phyloP scores from a whole-genome alignment of 1,284 basidiomycete genomes.

The Coriolopsis trogii region DNA sequence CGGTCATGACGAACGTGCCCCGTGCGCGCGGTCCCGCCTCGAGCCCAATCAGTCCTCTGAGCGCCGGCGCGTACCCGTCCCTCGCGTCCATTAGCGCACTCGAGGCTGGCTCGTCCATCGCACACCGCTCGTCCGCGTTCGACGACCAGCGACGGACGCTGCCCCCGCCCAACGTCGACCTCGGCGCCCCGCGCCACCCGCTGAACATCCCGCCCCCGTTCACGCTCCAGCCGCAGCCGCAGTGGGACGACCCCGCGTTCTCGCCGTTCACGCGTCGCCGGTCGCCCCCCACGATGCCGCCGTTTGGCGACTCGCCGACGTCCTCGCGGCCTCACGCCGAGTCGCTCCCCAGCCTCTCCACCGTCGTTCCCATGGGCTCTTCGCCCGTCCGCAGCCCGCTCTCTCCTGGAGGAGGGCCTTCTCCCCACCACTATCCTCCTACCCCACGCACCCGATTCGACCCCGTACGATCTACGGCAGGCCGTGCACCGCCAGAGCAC shows the following conservation, averaged over 20 bases:
- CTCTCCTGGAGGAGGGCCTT: too few relatives aligned
- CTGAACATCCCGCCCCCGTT: slow-evolving; percentile 60
- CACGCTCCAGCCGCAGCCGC: slow-evolving; percentile 64
- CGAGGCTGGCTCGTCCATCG: slow-evolving; percentile 9
- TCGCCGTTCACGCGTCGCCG: slow-evolving; percentile 33
- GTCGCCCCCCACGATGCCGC: slow-evolving; percentile 18
- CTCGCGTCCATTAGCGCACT: slow-evolving; percentile 24
- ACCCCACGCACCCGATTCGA: slow-evolving; percentile 18
- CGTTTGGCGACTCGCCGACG: slow-evolving; percentile 11
- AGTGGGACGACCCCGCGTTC: slow-evolving; percentile 52
- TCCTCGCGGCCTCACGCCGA: slow-evolving; percentile 9
- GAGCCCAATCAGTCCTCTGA: slow-evolving; percentile 10
- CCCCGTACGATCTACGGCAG: slow-evolving; percentile 25
- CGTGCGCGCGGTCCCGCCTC: slow-evolving; percentile 9
- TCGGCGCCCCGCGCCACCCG: slow-evolving; percentile 49
- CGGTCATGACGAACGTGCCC: slow-evolving; percentile 17
- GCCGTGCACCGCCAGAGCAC: slow-evolving; percentile 17
- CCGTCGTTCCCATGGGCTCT: slow-evolving; percentile 16
- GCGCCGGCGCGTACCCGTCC: slow-evolving; percentile 17
- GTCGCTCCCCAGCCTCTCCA: slow-evolving; percentile 20
- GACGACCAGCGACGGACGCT: slow-evolving; percentile 17
- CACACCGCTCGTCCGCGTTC: slow-evolving; percentile 8
- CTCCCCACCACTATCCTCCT: too few relatives aligned
- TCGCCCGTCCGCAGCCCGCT: slow-evolving; percentile 18
- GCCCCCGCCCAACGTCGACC: slow-evolving; percentile 28